A percentile compares a stretch with the other conserved stretches of the same genome.
Conservation (phyloP, 2,329 filamentous ascomycete species). For the Cryphonectria naterciae region DNA sequence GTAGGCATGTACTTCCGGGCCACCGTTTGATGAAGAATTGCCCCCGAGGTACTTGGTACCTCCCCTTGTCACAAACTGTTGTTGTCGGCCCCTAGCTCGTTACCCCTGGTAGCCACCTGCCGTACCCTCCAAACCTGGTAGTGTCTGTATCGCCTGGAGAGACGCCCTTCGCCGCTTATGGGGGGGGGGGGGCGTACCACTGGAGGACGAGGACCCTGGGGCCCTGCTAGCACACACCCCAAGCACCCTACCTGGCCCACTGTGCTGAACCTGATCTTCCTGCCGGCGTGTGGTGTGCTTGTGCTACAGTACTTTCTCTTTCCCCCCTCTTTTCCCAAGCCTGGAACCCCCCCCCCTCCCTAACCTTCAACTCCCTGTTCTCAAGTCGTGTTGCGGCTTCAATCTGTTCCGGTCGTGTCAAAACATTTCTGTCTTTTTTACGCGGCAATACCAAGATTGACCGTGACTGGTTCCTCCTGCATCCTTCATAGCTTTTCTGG, state of each 20-base stretch:
- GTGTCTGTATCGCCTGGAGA: not conserved
- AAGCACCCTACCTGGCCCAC: slow-evolving; percentile 26
- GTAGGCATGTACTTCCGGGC: not conserved
- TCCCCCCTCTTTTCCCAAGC: not conserved
- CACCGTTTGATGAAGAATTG: slow-evolving; percentile 2
- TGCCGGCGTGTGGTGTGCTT: not conserved
- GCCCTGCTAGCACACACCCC: slow-evolving; percentile 27
- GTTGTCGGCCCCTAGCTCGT: not conserved
- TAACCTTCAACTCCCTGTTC: not conserved
- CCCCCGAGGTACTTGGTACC: slow-evolving; percentile 8
- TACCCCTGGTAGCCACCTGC: slow-evolving; percentile 7
- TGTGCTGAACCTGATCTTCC: slow-evolving; percentile 3
- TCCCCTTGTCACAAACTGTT: slow-evolving; percentile 4
- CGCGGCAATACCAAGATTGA: slow-evolving; percentile 37
- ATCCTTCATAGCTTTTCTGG: not conserved
- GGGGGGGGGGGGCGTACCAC: not conserved
- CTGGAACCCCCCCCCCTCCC: not conserved
- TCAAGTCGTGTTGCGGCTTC: slow-evolving; percentile 41
- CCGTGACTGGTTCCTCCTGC: not conserved
- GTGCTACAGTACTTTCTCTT: not conserved
- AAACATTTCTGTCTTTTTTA: slow-evolving; percentile 46
- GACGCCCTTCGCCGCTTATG: not conserved
- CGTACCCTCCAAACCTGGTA: slow-evolving; percentile 6
- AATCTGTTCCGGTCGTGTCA: slow-evolving; percentile 43
- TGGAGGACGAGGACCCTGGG: not conserved